Base-by-base conservation (phyloP, 768 basidiomycete genomes). In the Boletus reticulatus region DNA sequence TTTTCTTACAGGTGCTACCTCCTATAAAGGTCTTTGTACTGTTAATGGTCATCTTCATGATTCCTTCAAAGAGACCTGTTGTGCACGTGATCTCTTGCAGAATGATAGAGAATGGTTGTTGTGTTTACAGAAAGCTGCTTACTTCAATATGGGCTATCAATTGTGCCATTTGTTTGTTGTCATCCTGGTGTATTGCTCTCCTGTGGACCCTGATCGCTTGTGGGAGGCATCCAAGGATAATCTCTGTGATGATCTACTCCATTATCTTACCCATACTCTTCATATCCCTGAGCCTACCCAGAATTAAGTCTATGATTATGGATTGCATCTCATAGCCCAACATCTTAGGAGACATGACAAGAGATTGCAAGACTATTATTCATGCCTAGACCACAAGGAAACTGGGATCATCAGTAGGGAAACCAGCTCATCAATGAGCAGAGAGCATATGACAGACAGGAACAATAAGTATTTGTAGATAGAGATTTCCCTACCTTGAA, bases 61-160 rank as follows among this genome's bases (percentile, higher is more conserved):
- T 0, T 73, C 73, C 1, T 81, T 75, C 47, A 62, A 68, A 32
- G 73, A 71, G 1, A 77, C 79, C 3, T 82, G 80, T 51, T n/a
- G 67, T 16, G 71, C 71, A 20, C 46, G 50, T 7, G 79, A 76
- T 2, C 70, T 83, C 0, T 65, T 83, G 6, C 71, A 79, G 20
- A 73, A 80, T 72, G 76, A 83, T 62, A 61, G 60, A 20, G 79
- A 83, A 59, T 82, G 77, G 76, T 17, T 62, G 79, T 76, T 38
- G 54, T 22, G 22, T 22, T 22, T 22, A 22, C 22, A 22, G 22
- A 3, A 22, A 22, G 22, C 22, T 22, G 22, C 64, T 16, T 29
- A 50, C 0, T 39, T 52, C 6, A 8, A 0, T 0, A 52, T n/a
- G 17, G 51, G 43, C 12, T 24, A 11, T 31, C 32, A 37, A 9